phyloP scores from a whole-genome alignment of 192 early-diverging fungal species.

The Coemansia sp. region DNA sequence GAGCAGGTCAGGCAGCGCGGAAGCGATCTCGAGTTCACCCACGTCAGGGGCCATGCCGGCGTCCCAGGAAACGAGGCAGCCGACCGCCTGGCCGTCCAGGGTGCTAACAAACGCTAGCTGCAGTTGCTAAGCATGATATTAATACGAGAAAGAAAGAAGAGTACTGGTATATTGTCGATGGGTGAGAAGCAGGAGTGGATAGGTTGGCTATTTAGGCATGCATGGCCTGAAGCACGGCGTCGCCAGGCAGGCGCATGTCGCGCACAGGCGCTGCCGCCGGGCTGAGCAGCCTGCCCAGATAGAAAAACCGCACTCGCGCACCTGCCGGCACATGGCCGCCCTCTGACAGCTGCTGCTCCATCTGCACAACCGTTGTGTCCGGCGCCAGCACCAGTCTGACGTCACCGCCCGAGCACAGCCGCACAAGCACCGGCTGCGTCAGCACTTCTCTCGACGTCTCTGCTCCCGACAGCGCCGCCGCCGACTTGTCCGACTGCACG shows the following conservation, averaged over 20 bases:
- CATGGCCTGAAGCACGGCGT: constrained; percentile 30
- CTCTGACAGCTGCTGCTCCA: constrained; percentile 22
- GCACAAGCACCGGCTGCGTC: constrained; percentile 8
- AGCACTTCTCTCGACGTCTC: neutral
- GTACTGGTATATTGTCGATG: neutral
- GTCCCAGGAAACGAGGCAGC: constrained; percentile 77
- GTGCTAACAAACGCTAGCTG: constrained; percentile 51
- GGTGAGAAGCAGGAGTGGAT: too few species aligned
- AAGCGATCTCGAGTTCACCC: constrained; percentile 33
- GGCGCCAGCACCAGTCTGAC: constrained; percentile 12
- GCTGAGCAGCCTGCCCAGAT: constrained; percentile 53
- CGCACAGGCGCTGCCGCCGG: constrained; percentile 20
- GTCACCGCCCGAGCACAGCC: constrained; percentile 24
- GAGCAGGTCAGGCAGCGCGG: constrained; percentile 17
- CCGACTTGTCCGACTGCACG: neutral
- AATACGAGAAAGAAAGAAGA: too few species aligned
- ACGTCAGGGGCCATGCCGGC: constrained; percentile 76
- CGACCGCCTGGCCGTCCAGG: constrained; percentile 72
- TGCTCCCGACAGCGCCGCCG: neutral
- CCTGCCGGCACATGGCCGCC: constrained; percentile 10
- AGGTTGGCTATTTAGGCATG: neutral
- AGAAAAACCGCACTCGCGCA: constrained; percentile 48
- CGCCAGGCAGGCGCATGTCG: constrained; percentile 19
- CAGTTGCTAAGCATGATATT: neutral
- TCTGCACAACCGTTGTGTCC: constrained; percentile 33